These are phyloP conservation scores for Penicillium sp. DNA, from an alignment of 2,329 filamentous ascomycete genomes.

Conservation along the genomic window DNA sequence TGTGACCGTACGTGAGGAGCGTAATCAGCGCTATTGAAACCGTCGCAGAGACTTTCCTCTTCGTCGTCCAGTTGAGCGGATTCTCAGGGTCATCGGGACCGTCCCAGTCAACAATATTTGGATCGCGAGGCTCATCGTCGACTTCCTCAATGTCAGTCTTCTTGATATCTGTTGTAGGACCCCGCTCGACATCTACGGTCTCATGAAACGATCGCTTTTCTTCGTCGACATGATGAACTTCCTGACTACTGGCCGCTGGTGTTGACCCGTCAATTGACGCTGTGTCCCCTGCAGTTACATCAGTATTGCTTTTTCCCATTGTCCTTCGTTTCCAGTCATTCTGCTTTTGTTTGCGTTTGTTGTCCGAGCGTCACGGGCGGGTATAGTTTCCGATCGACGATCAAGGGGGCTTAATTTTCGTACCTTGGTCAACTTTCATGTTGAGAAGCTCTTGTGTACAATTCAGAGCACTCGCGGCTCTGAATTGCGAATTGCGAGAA, in stretches of 20 bases:
- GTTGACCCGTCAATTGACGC: conserved; percentile 21
- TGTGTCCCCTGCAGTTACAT: conserved; percentile 2
- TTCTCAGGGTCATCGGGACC: conserved; percentile 54
- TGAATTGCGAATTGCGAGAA: neutral
- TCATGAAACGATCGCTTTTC: conserved; percentile 8
- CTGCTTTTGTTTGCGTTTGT: neutral
- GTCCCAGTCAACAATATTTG: conserved; percentile 63
- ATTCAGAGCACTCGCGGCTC: neutral
- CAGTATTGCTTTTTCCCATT: neutral
- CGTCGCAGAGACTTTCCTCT: conserved; percentile 51
- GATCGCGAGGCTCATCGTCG: conserved; percentile 30
- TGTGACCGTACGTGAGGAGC: conserved; percentile 16
- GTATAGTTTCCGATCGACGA: neutral
- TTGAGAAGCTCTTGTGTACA: neutral
- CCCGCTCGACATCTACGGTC: conserved; percentile 14
- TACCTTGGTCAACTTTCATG: conserved; percentile 2
- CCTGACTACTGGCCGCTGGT: conserved; percentile 15
- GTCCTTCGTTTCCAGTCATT: neutral
- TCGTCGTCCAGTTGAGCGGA: conserved; percentile 24
- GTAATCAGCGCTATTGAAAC: conserved; percentile 52
- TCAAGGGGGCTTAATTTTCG: neutral
- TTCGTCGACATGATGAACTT: conserved; percentile 8
- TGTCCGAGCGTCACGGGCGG: neutral
- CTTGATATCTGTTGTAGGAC: neutral
- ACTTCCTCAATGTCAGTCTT: neutral